These are phyloP conservation scores for Tuctoria greenei DNA, from an alignment of 176 grass and related monocot genomes.

Conservation along the genomic window DNA sequence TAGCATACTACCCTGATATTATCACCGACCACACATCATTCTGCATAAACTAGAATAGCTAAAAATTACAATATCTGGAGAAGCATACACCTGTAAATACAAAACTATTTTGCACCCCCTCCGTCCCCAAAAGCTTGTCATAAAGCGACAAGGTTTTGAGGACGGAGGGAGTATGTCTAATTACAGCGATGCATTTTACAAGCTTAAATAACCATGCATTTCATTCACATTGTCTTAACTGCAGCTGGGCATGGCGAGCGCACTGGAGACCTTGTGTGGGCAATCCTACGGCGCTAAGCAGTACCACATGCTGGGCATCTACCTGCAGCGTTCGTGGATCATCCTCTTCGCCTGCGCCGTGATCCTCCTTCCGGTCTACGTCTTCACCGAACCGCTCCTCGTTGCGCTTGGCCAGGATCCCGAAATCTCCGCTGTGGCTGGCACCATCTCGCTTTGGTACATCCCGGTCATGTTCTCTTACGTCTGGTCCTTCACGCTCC, in stretches of 20 bases:
- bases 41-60: not conserved
- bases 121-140: no score
- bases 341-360: constrained; percentile 41
- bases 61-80: not conserved
- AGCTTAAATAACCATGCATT: not conserved
- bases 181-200: not conserved
- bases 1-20: not conserved
- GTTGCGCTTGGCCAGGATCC: constrained; percentile 54
- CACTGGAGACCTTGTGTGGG: constrained; percentile 72
- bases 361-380: constrained; percentile 44
- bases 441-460: constrained; percentile 54
- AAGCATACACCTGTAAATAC: not conserved
- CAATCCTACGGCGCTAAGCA: constrained; percentile 64
- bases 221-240: not conserved
- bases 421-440: constrained; percentile 35
- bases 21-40: not conserved
- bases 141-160: no score
- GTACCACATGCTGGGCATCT: constrained; percentile 79
- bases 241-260: constrained; percentile 80
- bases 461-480: constrained; percentile 59
- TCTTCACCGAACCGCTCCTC: constrained; percentile 65
- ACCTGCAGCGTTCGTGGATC: constrained; percentile 75
- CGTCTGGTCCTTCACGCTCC: constrained; percentile 28
- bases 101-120: no score
- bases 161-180: no score